phyloP scores from a whole-genome alignment of 2,329 filamentous ascomycete genomes.

The Aureobasidium pullulans region DNA sequence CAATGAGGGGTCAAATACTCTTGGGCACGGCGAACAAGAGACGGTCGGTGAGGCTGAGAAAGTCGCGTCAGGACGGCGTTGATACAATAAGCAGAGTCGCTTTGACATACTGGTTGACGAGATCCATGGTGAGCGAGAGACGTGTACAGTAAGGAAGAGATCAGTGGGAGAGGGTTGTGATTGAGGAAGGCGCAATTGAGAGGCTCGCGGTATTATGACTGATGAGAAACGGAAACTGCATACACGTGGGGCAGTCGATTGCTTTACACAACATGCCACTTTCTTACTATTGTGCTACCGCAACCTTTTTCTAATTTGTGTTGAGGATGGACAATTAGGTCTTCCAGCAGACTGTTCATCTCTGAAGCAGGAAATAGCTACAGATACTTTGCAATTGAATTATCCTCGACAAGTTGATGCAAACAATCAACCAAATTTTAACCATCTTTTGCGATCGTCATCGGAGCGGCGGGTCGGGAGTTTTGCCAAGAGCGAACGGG shows the following conservation, averaged over 20 bases:
- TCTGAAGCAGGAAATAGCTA: not conserved
- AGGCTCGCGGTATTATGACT: conserved; percentile 3
- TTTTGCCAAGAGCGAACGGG: not conserved
- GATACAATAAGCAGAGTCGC: not conserved
- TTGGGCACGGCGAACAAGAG: conserved; percentile 97
- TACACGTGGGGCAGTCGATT: conserved; percentile 10
- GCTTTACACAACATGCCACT: not conserved
- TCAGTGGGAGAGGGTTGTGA: not conserved
- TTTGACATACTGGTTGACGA: conserved; percentile 28
- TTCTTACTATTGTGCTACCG: not conserved
- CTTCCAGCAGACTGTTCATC: too few species aligned
- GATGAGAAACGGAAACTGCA: not conserved
- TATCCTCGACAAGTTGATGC: not conserved
- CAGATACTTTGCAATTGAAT: not conserved
- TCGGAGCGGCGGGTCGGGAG: conserved; percentile 3
- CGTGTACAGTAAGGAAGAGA: not conserved
- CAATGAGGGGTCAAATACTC: conserved; percentile 54
- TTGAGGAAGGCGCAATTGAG: not conserved
- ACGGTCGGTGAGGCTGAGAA: conserved; percentile 73
- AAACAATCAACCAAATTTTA: conserved; percentile 6
- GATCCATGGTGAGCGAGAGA: conserved; percentile 23
- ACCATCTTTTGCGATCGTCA: conserved; percentile 1
- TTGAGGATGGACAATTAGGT: not conserved
- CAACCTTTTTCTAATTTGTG: not conserved
- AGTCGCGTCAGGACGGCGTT: conserved; percentile 6